Conservation (phyloP, 1,284 basidiomycete genomes). For the Bjerkandera adusta region DNA sequence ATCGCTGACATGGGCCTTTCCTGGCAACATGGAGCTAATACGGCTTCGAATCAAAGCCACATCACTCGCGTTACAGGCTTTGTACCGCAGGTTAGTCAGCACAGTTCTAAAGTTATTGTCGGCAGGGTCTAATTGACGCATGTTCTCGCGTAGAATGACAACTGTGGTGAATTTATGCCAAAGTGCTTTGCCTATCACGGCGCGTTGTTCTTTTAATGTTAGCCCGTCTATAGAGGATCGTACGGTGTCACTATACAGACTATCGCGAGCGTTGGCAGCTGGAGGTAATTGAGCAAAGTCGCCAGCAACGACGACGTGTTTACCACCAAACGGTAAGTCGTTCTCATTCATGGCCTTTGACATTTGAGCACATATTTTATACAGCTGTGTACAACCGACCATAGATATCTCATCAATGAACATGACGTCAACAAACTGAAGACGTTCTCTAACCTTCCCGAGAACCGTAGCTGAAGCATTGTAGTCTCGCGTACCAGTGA, state of each 20-base stretch:
- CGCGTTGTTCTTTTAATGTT: conserved; percentile 22
- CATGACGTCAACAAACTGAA: conserved; percentile 31
- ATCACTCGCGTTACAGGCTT: conserved; percentile 31
- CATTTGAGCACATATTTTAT: conserved; percentile 12
- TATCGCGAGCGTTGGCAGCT: conserved; percentile 6
- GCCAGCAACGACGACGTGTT: conserved; percentile 18
- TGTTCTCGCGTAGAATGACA: conserved; percentile 36
- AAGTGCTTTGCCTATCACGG: conserved; percentile 29
- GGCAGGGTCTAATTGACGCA: conserved; percentile 28
- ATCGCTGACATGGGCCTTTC: conserved; percentile 14
- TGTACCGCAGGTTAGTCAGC: conserved; percentile 35
- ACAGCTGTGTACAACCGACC: conserved; percentile 13
- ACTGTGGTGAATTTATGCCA: conserved; percentile 36
- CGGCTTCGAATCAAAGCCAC: conserved; percentile 27
- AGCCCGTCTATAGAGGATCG: conserved; percentile 2
- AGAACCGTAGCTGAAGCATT: too few relatives aligned
- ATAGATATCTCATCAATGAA: conserved; percentile 32
- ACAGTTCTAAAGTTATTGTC: conserved; percentile 29
- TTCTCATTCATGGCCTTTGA: conserved; percentile 1
- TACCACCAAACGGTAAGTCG: conserved; percentile 15
- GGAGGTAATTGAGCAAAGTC: conserved; percentile 26
- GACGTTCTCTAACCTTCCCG: conserved; percentile 17
- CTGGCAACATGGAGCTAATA: conserved; percentile 6
- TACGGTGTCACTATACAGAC: conserved; percentile 22
- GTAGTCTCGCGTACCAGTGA: conserved; percentile 16